Conservation (phyloP, 768 basidiomycete species). For the Naematelia encephala region DNA sequence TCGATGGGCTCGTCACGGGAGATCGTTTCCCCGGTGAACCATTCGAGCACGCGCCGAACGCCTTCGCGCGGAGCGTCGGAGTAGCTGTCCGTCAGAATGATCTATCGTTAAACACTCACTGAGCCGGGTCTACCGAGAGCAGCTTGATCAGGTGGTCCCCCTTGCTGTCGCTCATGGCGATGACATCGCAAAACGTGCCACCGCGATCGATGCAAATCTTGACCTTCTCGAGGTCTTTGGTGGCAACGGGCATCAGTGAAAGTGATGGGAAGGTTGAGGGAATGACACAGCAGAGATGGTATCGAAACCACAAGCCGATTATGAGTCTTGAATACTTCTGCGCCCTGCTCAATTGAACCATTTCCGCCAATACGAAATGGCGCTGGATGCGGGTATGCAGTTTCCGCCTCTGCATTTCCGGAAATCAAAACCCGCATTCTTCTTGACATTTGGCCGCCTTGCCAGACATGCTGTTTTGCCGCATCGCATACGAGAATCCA, state of each 20-base stretch:
- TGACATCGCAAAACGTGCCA: conserved; percentile 6
- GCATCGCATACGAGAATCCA: too few species aligned
- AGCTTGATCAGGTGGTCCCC: conserved; percentile 2
- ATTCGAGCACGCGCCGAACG: conserved; percentile 21
- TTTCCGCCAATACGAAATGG: too few species aligned
- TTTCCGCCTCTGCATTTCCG: too few species aligned
- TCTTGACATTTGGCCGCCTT: too few species aligned
- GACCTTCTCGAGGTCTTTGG: neutral
- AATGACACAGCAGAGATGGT: too few species aligned
- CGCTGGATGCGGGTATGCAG: too few species aligned
- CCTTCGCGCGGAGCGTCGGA: conserved; percentile 19
- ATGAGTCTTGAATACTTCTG: too few species aligned
- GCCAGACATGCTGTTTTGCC: too few species aligned
- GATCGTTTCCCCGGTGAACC: conserved; percentile 18
- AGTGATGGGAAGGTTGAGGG: too few species aligned
- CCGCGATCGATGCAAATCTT: conserved; percentile 1
- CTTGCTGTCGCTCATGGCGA: conserved; percentile 4
- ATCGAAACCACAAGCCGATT: too few species aligned
- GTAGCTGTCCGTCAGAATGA: conserved; percentile 5
- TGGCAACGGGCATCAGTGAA: conserved; percentile 1
- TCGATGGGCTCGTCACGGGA: conserved; percentile 14
- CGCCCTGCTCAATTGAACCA: too few species aligned
- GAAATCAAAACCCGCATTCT: too few species aligned
- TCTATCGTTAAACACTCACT: neutral
- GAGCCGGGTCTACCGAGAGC: conserved; percentile 8